Base-by-base conservation (phyloP, 1,284 basidiomycete species). In the Porodaedalea pini region DNA sequence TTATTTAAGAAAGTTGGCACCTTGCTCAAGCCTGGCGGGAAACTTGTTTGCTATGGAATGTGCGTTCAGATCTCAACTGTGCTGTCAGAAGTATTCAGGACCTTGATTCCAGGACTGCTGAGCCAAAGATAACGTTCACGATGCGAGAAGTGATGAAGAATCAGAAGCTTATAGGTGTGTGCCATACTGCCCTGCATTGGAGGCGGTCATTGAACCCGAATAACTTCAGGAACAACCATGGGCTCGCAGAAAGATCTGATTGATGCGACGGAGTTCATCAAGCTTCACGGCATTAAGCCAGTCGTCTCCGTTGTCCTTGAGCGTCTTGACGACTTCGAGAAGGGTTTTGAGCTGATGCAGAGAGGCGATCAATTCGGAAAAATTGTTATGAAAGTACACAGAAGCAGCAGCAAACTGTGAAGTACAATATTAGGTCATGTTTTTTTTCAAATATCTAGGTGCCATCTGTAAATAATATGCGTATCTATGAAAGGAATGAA, bases 71-170 rank as follows among this genome's bases (percentile, higher is more conserved):
- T 50, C 29, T 60, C 62, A 58, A 57, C 65, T 59, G 54, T 31
- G 34, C 19, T 32, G 19, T 10, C 41, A 34, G 61, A 60, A 61
- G 54, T 53, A 45, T 62, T 32, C n/a, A 59, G 21, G 37, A 51
- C 64, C 15, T 41, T 17, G 29, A 31, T 68, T 57, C 62, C 57
- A 91, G 88, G 86, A 91, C 89, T 44, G 83, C 82, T 17, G 73
- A 70, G 27, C 80, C 80, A 10, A 76, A 75, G 64, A 80, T 90
- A 47, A 77, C 76, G 13, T 80, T 94, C 65, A 88, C 85, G 8
- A 93, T 94, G 88, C 79, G 81, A 15, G 83, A 90, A 63, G 88
- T 93, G n/a, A 68, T 93, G 58, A 83, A 79, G 64, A 90, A 92
- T 65, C 81, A 89, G 50, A 82, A 86, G 57, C 72, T 94, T 37